A percentile compares a stretch with the other conserved stretches of the same genome.
phyloP scores from a whole-genome alignment of 495 filamentous ascomycete genomes.

The Trypethelium eluteriae region DNA sequence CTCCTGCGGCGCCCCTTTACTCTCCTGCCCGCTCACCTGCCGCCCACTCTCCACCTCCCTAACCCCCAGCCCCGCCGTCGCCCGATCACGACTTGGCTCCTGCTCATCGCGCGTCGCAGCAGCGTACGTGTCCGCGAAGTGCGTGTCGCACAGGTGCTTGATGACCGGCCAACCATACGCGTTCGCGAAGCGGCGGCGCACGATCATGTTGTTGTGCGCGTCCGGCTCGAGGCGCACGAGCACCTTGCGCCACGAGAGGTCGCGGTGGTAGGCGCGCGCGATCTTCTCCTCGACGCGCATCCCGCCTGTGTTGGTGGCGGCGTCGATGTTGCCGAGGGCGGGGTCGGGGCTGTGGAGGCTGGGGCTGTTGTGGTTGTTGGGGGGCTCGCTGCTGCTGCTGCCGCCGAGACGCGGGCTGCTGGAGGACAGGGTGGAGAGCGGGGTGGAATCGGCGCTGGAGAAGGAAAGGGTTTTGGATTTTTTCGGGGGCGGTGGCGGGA shows the following conservation, averaged over 20 bases:
- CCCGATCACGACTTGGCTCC: conserved; percentile 43
- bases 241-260: conserved; percentile 90
- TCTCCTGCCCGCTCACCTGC: conserved; percentile 55
- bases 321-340: too few species aligned
- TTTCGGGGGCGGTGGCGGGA: conserved; percentile 66
- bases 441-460: conserved; percentile 33
- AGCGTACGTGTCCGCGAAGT: conserved; percentile 65
- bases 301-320: conserved; percentile 35
- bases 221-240: conserved; percentile 91
- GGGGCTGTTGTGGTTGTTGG: neutral
- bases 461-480: conserved; percentile 40
- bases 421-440: neutral
- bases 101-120: conserved; percentile 53
- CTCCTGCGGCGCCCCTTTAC: conserved; percentile 51
- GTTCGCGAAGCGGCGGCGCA: conserved; percentile 91
- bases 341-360: conserved; percentile 17
- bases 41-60: conserved; percentile 17
- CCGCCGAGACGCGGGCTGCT: conserved; percentile 13
- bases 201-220: conserved; percentile 97
- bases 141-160: conserved; percentile 85
- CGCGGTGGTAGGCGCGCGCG: conserved; percentile 83
- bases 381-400: too few species aligned
- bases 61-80: conserved; percentile 30
- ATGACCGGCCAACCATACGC: conserved; percentile 96
- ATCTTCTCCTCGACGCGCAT: conserved; percentile 97